Conservation (phyloP, 148 eudicot species). For the Amaranthus hypochondriacus region DNA sequence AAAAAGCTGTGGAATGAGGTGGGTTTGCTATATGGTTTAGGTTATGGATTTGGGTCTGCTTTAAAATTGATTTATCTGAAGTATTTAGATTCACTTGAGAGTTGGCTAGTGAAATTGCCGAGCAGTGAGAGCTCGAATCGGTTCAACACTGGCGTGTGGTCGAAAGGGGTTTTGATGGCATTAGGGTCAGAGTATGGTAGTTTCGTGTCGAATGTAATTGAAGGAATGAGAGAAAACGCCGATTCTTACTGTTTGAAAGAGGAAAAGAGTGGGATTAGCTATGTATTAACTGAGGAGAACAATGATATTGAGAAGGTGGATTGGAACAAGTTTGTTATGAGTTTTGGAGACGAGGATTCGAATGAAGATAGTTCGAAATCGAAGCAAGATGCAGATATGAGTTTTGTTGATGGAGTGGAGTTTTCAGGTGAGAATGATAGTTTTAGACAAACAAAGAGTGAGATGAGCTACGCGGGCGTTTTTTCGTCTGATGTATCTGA, state of each 20-base stretch:
- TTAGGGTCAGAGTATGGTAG: conserved; percentile 34
- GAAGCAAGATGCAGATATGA: not conserved
- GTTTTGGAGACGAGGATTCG: conserved; percentile 17
- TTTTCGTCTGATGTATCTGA: conserved; percentile 19
- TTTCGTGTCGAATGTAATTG: conserved; percentile 25
- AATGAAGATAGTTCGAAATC: not conserved
- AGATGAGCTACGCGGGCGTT: conserved; percentile 22
- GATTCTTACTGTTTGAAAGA: conserved; percentile 25
- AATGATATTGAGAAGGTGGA: conserved; percentile 13
- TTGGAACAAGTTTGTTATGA: conserved; percentile 22
- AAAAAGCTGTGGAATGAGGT: conserved; percentile 53
- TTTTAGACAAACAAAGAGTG: conserved; percentile 31
- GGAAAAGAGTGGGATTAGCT: conserved; percentile 37
- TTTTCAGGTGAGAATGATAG: conserved; percentile 14
- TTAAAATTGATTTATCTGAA: conserved; percentile 54
- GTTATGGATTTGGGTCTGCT: conserved; percentile 37
- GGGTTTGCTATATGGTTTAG: conserved; percentile 47
- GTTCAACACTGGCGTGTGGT: conserved; percentile 13
- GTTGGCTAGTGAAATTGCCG: conserved; percentile 25
- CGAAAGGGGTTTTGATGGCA: conserved; percentile 34
- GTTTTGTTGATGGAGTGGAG: not conserved
- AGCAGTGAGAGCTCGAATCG: conserved; percentile 21
- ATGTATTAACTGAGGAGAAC: not conserved
- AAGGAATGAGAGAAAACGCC: conserved; percentile 33
- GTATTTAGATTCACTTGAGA: conserved; percentile 44